Base-by-base conservation (phyloP, 1,139 yeast species). In the Yamadazyma buinensis region DNA sequence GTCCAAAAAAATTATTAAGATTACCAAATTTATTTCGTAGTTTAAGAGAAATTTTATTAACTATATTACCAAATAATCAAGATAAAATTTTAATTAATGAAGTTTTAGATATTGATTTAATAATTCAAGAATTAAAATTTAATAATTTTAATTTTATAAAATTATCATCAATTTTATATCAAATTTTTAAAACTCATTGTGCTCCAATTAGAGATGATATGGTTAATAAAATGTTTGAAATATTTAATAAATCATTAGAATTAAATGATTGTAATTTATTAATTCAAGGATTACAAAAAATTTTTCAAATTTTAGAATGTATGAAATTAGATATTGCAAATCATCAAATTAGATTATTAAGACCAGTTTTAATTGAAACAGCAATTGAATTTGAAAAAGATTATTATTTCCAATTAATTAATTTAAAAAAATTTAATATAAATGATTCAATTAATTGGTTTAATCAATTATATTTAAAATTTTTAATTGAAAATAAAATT, bases 241-340 rank as follows among this genome's bases (percentile, higher is more conserved):
- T 79, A 49, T 83, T 88, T 52, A 72, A 68, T 36, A 71, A 70
- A 38, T 87, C 95, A 15, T 75, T 75, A 42, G 55, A 59, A n/a
- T 65, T 67, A 22, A 64, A 67, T 43, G 72, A 80, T 15, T 75
- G 80, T 10, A 54, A 67, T 12, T 69, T 72, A 38, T 64, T 88
- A 33, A 85, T 86, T 28, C 86, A 80, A 34, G 96, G 95, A 2
- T 64, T 90, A 36, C 72, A 92, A 40, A 74, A 81, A 63, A 74
- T 86, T 14, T 87, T 90, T 56, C 84, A 85, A 44, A 84, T 90
- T 40, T 66, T 90, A 46, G 97, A 88, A 57, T 94, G 95, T n/a
- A 88, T 90, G 95, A 90, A 90, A 57, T 69, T 90, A 46, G 97
- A 90, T 53, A 95, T 88, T 36, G 96, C 97, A 14, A 90, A 90